Conservation (phyloP, 805 yeast genomes). For the Yarrowia porcina region DNA sequence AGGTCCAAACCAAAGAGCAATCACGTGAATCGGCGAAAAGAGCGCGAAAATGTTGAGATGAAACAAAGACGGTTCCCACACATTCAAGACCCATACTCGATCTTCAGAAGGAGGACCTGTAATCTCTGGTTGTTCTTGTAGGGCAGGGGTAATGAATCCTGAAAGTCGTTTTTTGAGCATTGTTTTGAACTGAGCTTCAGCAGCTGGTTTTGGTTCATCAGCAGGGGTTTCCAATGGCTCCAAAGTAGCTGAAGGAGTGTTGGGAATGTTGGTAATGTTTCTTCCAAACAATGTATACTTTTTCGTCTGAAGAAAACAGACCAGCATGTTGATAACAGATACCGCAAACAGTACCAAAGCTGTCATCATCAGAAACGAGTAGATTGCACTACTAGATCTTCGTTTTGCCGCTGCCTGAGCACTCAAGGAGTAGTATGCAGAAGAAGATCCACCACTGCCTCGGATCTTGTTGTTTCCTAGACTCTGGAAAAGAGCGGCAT, state of each 20-base stretch:
- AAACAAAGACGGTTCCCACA: constrained; percentile 69
- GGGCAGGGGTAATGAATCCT: constrained; percentile 1
- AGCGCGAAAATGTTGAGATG: constrained; percentile 49
- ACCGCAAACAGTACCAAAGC: constrained; percentile 24
- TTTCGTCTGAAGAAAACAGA: constrained; percentile 26
- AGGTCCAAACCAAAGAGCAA: constrained; percentile 43
- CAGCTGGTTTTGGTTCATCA: constrained; percentile 19
- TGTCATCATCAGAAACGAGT: background rate
- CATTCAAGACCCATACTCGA: constrained; percentile 49
- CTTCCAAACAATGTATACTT: constrained; percentile 32
- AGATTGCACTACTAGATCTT: background rate
- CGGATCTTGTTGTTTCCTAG: background rate
- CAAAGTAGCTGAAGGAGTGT: constrained; percentile 32
- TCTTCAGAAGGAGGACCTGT: background rate
- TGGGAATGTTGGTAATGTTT: constrained; percentile 30
- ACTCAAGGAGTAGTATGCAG: constrained; percentile 9
- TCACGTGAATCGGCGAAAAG: constrained; percentile 57
- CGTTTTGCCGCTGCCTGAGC: constrained; percentile 13
- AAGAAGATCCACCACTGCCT: background rate
- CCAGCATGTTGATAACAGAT: constrained; percentile 28
- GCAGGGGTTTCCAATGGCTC: background rate
- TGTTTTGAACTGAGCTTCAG: background rate
- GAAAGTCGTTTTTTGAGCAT: background rate
- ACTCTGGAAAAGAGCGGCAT: background rate
- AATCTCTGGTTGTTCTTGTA: too few relatives aligned